Evolutionary conservation across 441 rosid genomes (phyloP).

Genomic region (Omphalea diandra): DNA sequence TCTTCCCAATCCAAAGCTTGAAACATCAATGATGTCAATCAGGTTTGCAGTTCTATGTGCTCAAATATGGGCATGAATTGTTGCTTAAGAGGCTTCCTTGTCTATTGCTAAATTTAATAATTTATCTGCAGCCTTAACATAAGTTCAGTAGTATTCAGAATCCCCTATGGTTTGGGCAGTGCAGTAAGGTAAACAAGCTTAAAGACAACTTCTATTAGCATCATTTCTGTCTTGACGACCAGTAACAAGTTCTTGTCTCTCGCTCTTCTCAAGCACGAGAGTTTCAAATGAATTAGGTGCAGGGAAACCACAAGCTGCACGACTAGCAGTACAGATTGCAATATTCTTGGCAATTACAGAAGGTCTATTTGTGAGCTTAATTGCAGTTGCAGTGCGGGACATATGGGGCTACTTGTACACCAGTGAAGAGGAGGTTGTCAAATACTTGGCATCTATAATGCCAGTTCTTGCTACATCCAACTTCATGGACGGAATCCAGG

Average conservation of each 20-base stretch:
- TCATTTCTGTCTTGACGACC: no score
- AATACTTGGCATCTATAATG: constrained; percentile 34
- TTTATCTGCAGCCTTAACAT: constrained; percentile 47
- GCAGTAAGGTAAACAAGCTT: constrained; percentile 37
- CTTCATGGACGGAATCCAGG: constrained; percentile 56
- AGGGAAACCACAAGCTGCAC: constrained; percentile 43
- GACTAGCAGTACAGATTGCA: constrained; percentile 33
- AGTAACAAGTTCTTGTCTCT: not conserved
- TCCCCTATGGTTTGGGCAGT: constrained; percentile 47
- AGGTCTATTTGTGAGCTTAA: constrained; percentile 21
- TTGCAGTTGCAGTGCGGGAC: constrained; percentile 22
- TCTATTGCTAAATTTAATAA: no score
- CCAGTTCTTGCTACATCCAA: constrained; percentile 50
- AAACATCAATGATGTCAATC: constrained; percentile 51
- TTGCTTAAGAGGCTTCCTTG: no score
- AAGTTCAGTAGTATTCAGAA: constrained; percentile 38
- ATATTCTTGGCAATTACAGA: constrained; percentile 29
- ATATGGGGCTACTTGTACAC: constrained; percentile 37
- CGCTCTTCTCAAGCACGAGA: constrained; percentile 42
- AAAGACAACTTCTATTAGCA: no score
- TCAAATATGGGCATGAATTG: no score
- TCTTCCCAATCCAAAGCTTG: constrained; percentile 52
- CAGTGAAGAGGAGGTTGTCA: constrained; percentile 27
- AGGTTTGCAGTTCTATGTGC: no score
- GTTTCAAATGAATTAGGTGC: constrained; percentile 64